Percentiles rank a stretch among this genome's conserved stretches.
These are phyloP conservation scores for Albifimbria verrucaria DNA, from an alignment of 2,329 filamentous ascomycete genomes.

Conservation along the genomic window DNA sequence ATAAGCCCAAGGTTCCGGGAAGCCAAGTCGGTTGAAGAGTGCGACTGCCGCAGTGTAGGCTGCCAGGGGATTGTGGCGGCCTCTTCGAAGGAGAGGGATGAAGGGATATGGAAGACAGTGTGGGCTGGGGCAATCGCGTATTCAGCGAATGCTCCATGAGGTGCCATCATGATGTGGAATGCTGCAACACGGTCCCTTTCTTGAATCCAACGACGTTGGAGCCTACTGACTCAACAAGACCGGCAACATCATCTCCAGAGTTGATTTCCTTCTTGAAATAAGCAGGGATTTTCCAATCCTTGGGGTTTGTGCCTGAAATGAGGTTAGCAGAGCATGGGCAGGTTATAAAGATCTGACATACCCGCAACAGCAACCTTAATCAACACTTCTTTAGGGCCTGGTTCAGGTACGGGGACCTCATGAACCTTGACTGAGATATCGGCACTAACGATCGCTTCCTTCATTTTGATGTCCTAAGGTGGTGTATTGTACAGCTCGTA, in stretches of 20 bases:
- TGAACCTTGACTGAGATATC: neutral
- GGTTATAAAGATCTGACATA: neutral
- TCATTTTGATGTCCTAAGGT: no score
- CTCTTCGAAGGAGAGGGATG: slow-evolving; percentile 49
- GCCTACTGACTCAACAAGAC: slow-evolving; percentile 15
- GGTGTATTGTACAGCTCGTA: no score
- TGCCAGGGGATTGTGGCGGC: slow-evolving; percentile 55
- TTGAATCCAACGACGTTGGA: slow-evolving; percentile 14
- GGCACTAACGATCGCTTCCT: neutral
- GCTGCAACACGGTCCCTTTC: slow-evolving; percentile 44
- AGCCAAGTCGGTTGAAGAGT: slow-evolving; percentile 40
- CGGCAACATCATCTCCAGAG: slow-evolving; percentile 22
- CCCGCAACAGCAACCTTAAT: neutral
- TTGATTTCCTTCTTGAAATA: slow-evolving; percentile 4
- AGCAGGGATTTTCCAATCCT: slow-evolving; percentile 21
- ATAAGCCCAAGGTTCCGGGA: slow-evolving; percentile 46
- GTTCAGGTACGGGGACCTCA: neutral
- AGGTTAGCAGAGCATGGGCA: neutral
- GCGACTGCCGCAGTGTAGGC: slow-evolving; percentile 51
- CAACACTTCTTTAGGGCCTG: neutral
- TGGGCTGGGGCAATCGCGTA: slow-evolving; percentile 55
- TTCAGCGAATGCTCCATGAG: slow-evolving; percentile 56
- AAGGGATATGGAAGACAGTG: slow-evolving; percentile 54
- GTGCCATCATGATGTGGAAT: slow-evolving; percentile 48
- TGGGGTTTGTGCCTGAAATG: slow-evolving; percentile 18